Base-by-base conservation (phyloP, 2,329 filamentous ascomycete species). In the Trichoderma pleuroti region DNA sequence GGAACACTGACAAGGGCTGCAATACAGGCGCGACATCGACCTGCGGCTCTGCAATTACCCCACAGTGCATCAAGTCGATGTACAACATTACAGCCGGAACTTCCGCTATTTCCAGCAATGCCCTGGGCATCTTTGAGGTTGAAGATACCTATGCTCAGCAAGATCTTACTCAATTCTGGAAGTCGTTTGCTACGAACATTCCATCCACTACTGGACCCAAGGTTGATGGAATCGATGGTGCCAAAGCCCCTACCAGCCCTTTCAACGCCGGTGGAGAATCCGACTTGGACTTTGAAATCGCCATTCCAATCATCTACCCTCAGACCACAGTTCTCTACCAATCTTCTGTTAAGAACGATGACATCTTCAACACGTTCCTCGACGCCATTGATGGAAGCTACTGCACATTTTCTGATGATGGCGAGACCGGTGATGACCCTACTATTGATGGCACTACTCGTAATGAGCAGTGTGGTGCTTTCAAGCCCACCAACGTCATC, bases 1-100 rank as follows among this genome's bases (percentile, higher is more conserved):
- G 36, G 36, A 39, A 39, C n/a, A 39, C 62, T 71, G 24, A 71
- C 12, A 18, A 12, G 12, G 10, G 18, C 26, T 26, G 2, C 11
- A 46, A 28, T 18, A 9, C 21, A 21, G 42, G 36, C 60, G 74
- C 62, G 18, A 74, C 70, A 5, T 21, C 56, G 5, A 56, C 68
- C 30, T 91, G 88, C 75, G 84, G 86, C 73, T 77, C 79, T 16
- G 83, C 85, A 75, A 88, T 90, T 73, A 89, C 87, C 0, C 86
- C 87, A 0, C 82, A 83, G 54, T 90, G 88, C 74, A 81, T 88
- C 64, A 82, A 82, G 56, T 82, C 85, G 6, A 78, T 87, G 24
- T 86, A 85, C 74, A 75, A 79, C 4, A 82, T 84, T 63, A 82
- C 86, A 18, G 74, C 80, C 16, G 82, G 81, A 16, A 78, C 75